Conservation (phyloP, 805 yeast species). For the Nakazawaea ishiwadae region DNA sequence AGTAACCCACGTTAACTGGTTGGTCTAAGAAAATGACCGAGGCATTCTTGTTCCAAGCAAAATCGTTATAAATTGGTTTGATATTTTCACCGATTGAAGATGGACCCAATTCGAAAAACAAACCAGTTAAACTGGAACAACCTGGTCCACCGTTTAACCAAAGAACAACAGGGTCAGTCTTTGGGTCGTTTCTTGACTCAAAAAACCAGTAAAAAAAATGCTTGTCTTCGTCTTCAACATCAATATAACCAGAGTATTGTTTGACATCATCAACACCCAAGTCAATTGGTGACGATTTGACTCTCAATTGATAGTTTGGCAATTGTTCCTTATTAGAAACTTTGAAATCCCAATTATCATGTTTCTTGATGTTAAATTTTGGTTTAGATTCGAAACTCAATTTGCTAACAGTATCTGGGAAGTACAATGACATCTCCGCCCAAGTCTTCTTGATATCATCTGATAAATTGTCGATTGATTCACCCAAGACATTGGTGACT, state of each 20-base stretch:
- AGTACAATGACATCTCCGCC: slow-evolving; percentile 58
- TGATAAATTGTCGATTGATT: slow-evolving; percentile 45
- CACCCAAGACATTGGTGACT: slow-evolving; percentile 47
- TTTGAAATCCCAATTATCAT: slow-evolving; percentile 29
- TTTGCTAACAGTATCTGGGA: slow-evolving; percentile 50
- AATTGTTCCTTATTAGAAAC: slow-evolving; percentile 33
- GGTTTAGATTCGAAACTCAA: slow-evolving; percentile 50
- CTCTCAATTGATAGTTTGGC: slow-evolving; percentile 44
- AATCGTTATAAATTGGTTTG: slow-evolving; percentile 72
- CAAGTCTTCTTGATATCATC: slow-evolving; percentile 47
- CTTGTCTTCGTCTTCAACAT: slow-evolving; percentile 65
- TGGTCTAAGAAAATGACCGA: slow-evolving; percentile 89
- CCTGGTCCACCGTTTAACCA: slow-evolving; percentile 98
- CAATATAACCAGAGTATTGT: slow-evolving; percentile 72
- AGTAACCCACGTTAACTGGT: slow-evolving; percentile 90
- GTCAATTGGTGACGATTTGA: slow-evolving; percentile 39
- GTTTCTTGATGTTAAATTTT: slow-evolving; percentile 32
- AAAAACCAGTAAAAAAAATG: slow-evolving; percentile 93
- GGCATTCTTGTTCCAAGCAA: slow-evolving; percentile 91
- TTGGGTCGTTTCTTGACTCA: slow-evolving; percentile 86
- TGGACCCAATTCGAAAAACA: slow-evolving; percentile 91
- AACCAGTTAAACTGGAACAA: slow-evolving; percentile 86
- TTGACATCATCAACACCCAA: slow-evolving; percentile 59
- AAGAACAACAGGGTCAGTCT: slow-evolving; percentile 75
- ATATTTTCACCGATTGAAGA: slow-evolving; percentile 61